phyloP scores from a whole-genome alignment of 352 stramenopile genomes.

The Globisporangium ultimum region DNA sequence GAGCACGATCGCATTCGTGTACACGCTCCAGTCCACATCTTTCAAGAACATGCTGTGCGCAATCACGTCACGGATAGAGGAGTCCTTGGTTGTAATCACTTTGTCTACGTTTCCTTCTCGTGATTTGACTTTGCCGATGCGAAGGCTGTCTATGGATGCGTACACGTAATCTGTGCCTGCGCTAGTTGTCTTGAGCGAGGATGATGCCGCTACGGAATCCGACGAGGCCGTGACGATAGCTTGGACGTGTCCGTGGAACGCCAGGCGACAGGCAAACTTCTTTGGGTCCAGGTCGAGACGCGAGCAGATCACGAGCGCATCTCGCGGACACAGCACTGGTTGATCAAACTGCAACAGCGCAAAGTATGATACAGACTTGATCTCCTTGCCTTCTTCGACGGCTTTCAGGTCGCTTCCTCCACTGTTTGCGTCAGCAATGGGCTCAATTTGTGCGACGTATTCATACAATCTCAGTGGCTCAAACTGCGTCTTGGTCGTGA shows the following conservation, averaged over 20 bases:
- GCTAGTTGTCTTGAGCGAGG: background rate
- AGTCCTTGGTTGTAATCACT: conserved; percentile 13
- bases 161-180: conserved; percentile 6
- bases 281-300: conserved; percentile 71
- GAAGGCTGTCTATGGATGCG: conserved; percentile 27
- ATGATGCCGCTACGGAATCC: too few relatives aligned
- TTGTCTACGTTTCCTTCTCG: conserved; percentile 65
- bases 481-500: conserved; percentile 19
- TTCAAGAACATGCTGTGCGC: conserved; percentile 78
- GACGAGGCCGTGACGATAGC: conserved; percentile 25
- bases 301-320: conserved; percentile 63
- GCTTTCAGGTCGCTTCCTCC: background rate
- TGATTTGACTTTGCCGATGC: conserved; percentile 64
- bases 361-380: conserved; percentile 10
- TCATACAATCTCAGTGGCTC: conserved; percentile 37
- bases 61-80: conserved; percentile 31
- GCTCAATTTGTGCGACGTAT: conserved; percentile 31
- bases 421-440: conserved; percentile 12
- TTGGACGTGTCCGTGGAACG: conserved; percentile 60
- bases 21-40: conserved; percentile 67
- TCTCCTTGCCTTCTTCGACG: too few relatives aligned
- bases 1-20: conserved; percentile 41
- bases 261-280: conserved; percentile 56
- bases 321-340: conserved; percentile 48
- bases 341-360: conserved; percentile 72